Percentiles rank a stretch among this genome's conserved stretches.
Conservation (phyloP, 2,329 filamentous ascomycete species). For the Ceratocystis papillata region DNA sequence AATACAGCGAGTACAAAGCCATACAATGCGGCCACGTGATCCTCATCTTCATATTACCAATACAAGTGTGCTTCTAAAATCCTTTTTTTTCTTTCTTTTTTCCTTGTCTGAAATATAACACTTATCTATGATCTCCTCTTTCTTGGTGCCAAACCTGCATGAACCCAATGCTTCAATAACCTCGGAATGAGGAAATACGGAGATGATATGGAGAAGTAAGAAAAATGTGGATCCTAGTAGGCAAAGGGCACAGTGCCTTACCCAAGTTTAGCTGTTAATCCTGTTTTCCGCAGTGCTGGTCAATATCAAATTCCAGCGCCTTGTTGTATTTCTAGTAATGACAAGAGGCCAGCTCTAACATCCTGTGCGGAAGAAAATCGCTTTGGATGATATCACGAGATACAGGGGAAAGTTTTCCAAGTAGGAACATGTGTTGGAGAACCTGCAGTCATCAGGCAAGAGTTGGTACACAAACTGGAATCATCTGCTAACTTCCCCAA, state of each 20-base stretch:
- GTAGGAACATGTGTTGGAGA: not conserved
- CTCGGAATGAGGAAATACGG: not conserved
- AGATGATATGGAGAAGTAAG: not conserved
- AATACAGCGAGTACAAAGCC: not conserved
- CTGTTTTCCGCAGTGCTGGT: not conserved
- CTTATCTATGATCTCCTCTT: not conserved
- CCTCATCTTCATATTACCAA: not conserved
- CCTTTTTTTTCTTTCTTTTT: not conserved
- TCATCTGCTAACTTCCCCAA: not conserved
- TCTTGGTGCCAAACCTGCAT: conserved; percentile 2
- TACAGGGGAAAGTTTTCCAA: not conserved
- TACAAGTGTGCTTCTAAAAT: not conserved
- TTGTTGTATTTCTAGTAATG: not conserved
- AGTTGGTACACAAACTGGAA: not conserved
- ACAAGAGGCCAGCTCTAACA: not conserved
- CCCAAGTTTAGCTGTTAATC: not conserved
- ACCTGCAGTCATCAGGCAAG: not conserved
- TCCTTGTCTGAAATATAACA: no score
- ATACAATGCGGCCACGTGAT: not conserved
- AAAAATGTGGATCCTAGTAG: not conserved
- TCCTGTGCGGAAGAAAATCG: not conserved
- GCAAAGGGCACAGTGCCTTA: not conserved
- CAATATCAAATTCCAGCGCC: no score
- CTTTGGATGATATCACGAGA: not conserved
- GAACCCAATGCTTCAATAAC: conserved; percentile 2